phyloP scores from a whole-genome alignment of 177 flowering plant genomes.

The Tripterygium wilfordii region DNA sequence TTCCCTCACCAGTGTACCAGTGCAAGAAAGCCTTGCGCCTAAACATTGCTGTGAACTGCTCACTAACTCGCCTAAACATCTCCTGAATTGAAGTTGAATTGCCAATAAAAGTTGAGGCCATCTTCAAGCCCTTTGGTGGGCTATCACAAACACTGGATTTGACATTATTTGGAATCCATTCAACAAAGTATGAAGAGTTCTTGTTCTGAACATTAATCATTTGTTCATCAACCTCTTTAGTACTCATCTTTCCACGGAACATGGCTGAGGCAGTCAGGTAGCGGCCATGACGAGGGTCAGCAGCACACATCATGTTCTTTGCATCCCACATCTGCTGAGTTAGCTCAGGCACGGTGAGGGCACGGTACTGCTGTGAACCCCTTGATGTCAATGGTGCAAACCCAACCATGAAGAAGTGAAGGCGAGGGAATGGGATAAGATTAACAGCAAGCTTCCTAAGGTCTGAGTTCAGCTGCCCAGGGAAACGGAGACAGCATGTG shows the following conservation, averaged over 20 bases:
- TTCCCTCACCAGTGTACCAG: slow-evolving; percentile 37
- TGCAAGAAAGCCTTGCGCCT: slow-evolving; percentile 33
- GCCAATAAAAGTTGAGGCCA: slow-evolving; percentile 38
- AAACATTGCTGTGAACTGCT: slow-evolving; percentile 30
- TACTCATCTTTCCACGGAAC: slow-evolving; percentile 43
- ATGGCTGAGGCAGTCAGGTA: slow-evolving; percentile 38
- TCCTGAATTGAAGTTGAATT: slow-evolving; percentile 40
- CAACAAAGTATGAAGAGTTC: slow-evolving; percentile 40
- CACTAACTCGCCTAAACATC: slow-evolving; percentile 34
- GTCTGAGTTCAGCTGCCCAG: slow-evolving; percentile 30
- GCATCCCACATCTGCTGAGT: slow-evolving; percentile 43
- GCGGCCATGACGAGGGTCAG: slow-evolving; percentile 38
- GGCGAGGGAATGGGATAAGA: slow-evolving; percentile 36
- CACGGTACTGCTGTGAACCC: slow-evolving; percentile 37
- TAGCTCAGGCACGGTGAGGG: slow-evolving; percentile 32
- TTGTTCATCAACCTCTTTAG: slow-evolving; percentile 39
- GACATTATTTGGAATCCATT: slow-evolving; percentile 39
- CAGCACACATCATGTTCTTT: slow-evolving; percentile 41
- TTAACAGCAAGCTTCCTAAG: slow-evolving; percentile 33
- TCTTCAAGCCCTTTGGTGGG: slow-evolving; percentile 32
- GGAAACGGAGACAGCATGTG: slow-evolving; percentile 29
- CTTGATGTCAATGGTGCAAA: slow-evolving; percentile 37
- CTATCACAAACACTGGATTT: slow-evolving; percentile 37
- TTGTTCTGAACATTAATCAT: slow-evolving; percentile 41
- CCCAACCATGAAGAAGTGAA: slow-evolving; percentile 43